A percentile compares a stretch with the other conserved stretches of the same genome.
Conservation (phyloP, 768 basidiomycete genomes). For the Mycena crocata region DNA sequence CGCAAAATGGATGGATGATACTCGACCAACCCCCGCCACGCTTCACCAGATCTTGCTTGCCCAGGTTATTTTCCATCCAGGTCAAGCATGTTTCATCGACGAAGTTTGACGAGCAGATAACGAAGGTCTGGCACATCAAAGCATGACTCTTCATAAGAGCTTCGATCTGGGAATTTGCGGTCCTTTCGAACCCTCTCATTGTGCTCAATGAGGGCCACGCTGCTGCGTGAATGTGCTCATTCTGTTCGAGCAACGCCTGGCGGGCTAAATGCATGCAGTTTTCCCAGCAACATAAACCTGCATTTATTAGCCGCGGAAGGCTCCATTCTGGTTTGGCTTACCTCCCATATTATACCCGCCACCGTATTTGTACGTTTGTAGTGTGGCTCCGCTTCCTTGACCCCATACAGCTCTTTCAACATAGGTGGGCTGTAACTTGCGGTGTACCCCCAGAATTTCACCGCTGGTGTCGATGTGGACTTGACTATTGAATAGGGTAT, state of each 20-base stretch:
- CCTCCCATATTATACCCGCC: constrained; percentile 28
- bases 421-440: constrained; percentile 29
- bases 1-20: constrained; percentile 24
- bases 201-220: constrained; percentile 27
- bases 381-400: constrained; percentile 24
- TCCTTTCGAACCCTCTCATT: constrained; percentile 16
- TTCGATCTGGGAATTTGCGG: constrained; percentile 21
- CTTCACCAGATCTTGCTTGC: constrained; percentile 49
- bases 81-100: constrained; percentile 37
- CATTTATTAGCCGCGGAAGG: too few relatives aligned
- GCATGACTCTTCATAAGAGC: constrained; percentile 30
- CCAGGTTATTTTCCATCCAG: constrained; percentile 50
- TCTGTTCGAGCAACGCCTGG: constrained; percentile 24
- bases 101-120: constrained; percentile 27
- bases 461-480: constrained; percentile 24
- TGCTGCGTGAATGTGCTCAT: constrained; percentile 30
- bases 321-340: not conserved
- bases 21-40: constrained; percentile 33
- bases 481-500: constrained; percentile 27
- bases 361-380: constrained; percentile 18
- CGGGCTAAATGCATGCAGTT: constrained; percentile 30
- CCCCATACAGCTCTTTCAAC: constrained; percentile 27
- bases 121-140: constrained; percentile 29
- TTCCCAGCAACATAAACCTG: constrained; percentile 30
- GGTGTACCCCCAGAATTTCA: constrained; percentile 20